phyloP scores from a whole-genome alignment of 495 filamentous ascomycete genomes.

The Penicillium simplicissimum region DNA sequence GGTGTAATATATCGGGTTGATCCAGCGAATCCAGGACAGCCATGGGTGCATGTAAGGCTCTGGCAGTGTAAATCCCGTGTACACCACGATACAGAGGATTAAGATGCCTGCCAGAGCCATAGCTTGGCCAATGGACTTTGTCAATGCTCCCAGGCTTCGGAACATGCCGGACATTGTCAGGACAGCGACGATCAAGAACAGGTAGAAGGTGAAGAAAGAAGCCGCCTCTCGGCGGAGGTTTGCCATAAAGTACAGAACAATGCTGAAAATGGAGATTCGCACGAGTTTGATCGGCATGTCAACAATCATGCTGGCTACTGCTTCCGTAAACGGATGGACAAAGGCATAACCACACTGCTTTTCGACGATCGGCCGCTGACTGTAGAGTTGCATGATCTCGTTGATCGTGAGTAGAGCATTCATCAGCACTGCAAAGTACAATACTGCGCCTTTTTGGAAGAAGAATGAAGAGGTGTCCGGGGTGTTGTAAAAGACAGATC shows the following conservation, averaged over 20 bases:
- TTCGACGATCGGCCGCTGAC: constrained; percentile 58
- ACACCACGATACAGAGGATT: constrained; percentile 43
- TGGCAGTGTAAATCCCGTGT: constrained; percentile 46
- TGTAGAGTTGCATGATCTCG: constrained; percentile 60
- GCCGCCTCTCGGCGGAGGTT: constrained; percentile 43
- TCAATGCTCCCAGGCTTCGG: constrained; percentile 42
- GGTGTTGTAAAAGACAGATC: constrained; percentile 74
- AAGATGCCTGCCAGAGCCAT: constrained; percentile 45
- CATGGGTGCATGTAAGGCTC: constrained; percentile 47
- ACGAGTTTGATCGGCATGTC: constrained; percentile 57
- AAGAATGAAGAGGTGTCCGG: constrained; percentile 28
- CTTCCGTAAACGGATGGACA: constrained; percentile 60
- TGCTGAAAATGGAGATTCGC: constrained; percentile 46
- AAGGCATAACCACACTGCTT: constrained; percentile 63
- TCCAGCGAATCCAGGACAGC: constrained; percentile 47
- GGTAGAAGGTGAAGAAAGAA: constrained; percentile 60
- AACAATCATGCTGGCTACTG: constrained; percentile 52
- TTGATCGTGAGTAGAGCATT: constrained; percentile 50
- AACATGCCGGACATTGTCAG: constrained; percentile 55
- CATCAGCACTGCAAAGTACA: constrained; percentile 83
- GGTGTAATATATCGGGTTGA: constrained; percentile 43
- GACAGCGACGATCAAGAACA: constrained; percentile 47
- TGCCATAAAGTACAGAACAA: constrained; percentile 57
- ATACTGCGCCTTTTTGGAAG: constrained; percentile 59
- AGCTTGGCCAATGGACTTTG: constrained; percentile 41